phyloP scores from a whole-genome alignment of 2,329 filamentous ascomycete species.

The Trichoderma brevicompactum region DNA sequence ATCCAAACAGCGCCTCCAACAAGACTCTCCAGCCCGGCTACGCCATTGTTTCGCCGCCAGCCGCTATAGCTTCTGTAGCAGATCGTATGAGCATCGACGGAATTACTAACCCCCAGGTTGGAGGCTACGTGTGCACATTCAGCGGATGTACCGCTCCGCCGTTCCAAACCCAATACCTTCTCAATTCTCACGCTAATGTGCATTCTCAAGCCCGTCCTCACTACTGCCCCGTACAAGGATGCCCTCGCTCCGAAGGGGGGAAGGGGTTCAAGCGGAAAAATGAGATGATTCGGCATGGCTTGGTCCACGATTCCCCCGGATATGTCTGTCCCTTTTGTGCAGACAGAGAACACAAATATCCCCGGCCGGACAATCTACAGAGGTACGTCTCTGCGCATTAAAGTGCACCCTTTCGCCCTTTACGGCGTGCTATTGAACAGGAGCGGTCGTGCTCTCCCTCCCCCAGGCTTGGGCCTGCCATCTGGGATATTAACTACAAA shows the following conservation, averaged over 20 bases:
- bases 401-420: background rate
- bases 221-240: slow-evolving; percentile 66
- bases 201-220: slow-evolving; percentile 69
- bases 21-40: slow-evolving; percentile 54
- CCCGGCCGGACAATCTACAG: slow-evolving; percentile 92
- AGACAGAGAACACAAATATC: slow-evolving; percentile 91
- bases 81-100: slow-evolving; percentile 64
- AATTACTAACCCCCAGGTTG: slow-evolving; percentile 56
- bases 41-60: slow-evolving; percentile 50
- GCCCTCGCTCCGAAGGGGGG: slow-evolving; percentile 65
- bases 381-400: slow-evolving; percentile 59
- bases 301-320: slow-evolving; percentile 92
- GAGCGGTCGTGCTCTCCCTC: background rate
- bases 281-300: slow-evolving; percentile 75
- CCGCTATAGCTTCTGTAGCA: slow-evolving; percentile 44
- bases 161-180: slow-evolving; percentile 76
- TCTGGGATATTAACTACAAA: slow-evolving; percentile 3
- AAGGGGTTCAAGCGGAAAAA: slow-evolving; percentile 75
- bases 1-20: slow-evolving; percentile 48
- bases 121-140: slow-evolving; percentile 61
- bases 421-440: background rate
- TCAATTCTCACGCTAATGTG: slow-evolving; percentile 79
- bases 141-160: slow-evolving; percentile 70
- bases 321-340: slow-evolving; percentile 97
- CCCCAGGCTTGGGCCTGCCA: background rate